phyloP scores from a whole-genome alignment of 139 green algal genomes.

The Volvox africanus region DNA sequence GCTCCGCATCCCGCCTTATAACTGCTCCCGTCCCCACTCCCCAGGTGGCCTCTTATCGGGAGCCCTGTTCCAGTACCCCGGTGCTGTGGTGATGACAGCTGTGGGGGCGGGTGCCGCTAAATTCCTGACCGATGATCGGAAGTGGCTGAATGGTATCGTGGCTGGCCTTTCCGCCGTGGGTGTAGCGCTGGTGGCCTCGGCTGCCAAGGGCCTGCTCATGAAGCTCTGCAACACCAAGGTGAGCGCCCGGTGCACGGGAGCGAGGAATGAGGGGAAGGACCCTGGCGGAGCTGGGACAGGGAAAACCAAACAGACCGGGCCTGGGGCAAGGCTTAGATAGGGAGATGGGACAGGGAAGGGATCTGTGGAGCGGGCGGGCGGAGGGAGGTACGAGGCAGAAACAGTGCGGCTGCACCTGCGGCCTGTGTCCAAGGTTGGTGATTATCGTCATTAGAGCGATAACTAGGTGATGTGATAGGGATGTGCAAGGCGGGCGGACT shows the following conservation, averaged over 20 bases:
- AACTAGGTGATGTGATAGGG: too few relatives aligned
- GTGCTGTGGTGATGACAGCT: constrained; percentile 84
- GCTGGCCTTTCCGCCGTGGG: constrained; percentile 81
- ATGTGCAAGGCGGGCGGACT: too few relatives aligned
- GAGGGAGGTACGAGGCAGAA: neutral
- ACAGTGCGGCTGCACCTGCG: too few relatives aligned
- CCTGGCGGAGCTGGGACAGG: neutral
- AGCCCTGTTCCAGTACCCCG: constrained; percentile 93
- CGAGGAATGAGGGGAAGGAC: too few relatives aligned
- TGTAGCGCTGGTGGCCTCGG: constrained; percentile 89
- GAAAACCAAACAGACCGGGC: too few relatives aligned
- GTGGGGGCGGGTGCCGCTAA: constrained; percentile 80
- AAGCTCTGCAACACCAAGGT: constrained; percentile 77
- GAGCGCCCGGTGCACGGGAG: constrained; percentile 39
- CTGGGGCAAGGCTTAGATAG: too few relatives aligned
- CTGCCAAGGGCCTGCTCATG: constrained; percentile 76
- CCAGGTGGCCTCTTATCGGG: constrained; percentile 78
- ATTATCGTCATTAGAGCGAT: too few relatives aligned
- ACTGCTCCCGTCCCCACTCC: neutral
- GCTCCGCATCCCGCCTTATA: neutral
- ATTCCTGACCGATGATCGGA: constrained; percentile 61
- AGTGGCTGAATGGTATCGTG: constrained; percentile 71
- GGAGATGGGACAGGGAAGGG: too few relatives aligned
- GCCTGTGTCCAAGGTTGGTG: too few relatives aligned
- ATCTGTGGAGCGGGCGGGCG: too few relatives aligned